These are phyloP conservation scores for Podospora tetraspora DNA, from an alignment of 495 filamentous ascomycete species.

Conservation along the genomic window DNA sequence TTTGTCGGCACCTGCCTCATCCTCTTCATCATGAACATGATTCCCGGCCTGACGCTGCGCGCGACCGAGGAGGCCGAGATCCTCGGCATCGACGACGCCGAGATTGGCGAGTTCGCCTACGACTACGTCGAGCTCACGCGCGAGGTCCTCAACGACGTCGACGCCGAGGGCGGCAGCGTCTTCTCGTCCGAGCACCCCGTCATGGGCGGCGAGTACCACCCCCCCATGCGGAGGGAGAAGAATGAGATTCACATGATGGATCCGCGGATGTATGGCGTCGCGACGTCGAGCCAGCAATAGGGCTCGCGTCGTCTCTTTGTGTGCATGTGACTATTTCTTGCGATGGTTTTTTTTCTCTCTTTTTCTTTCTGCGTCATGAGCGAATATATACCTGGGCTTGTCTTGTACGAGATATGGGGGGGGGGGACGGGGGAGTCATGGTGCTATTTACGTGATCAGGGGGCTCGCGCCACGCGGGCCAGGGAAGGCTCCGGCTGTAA, in stretches of 20 bases:
- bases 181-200: conserved; percentile 22
- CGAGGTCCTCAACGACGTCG: conserved; percentile 68
- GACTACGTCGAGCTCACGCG: conserved; percentile 92
- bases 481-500: not conserved
- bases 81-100: conserved; percentile 86
- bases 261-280: conserved; percentile 13
- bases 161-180: conserved; percentile 36
- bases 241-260: conserved; percentile 16
- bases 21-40: conserved; percentile 78
- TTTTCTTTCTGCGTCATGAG: not conserved
- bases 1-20: conserved; percentile 84
- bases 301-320: not conserved
- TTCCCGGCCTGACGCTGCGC: conserved; percentile 78
- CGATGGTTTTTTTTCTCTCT: not conserved
- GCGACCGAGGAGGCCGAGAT: conserved; percentile 81
- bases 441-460: not conserved
- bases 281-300: conserved; percentile 1
- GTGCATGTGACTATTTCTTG: not conserved
- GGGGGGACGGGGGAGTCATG: not conserved
- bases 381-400: not conserved
- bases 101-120: conserved; percentile 98
- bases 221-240: conserved; percentile 15
- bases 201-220: not conserved
- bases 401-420: not conserved
- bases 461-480: not conserved